These are phyloP conservation scores for Suillus plorans DNA, from an alignment of 768 basidiomycete genomes.

Conservation along the genomic window DNA sequence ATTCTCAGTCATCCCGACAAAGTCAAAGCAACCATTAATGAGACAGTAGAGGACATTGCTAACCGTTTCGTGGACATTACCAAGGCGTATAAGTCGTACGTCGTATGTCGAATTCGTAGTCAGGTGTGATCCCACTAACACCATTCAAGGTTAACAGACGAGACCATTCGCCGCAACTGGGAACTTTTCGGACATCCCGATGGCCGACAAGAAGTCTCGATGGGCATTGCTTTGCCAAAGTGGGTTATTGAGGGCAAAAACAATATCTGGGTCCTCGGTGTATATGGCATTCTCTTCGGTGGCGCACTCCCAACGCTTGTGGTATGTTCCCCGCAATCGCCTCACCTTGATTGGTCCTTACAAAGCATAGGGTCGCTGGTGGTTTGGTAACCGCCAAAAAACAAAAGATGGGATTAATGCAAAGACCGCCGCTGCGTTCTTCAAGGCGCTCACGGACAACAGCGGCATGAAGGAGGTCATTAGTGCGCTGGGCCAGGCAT, in stretches of 20 bases:
- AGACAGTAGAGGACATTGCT: conserved; percentile 85
- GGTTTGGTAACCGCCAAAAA: conserved; percentile 87
- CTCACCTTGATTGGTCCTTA: neutral
- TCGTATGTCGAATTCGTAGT: conserved; percentile 7
- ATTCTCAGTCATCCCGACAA: conserved; percentile 90
- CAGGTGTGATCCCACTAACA: conserved; percentile 3
- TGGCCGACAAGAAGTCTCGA: conserved; percentile 90
- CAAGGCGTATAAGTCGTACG: conserved; percentile 95
- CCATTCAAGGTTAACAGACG: conserved; percentile 75
- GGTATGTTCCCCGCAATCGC: conserved; percentile 35
- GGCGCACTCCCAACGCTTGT: conserved; percentile 84
- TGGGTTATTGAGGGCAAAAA: conserved; percentile 95
- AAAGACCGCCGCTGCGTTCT: conserved; percentile 81
- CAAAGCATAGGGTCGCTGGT: conserved; percentile 76
- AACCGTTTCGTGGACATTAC: conserved; percentile 89
- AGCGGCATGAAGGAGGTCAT: conserved; percentile 72
- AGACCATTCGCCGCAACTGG: conserved; percentile 87
- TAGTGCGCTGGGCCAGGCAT: conserved; percentile 65
- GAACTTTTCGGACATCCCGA: conserved; percentile 92
- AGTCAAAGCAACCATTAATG: conserved; percentile 76
- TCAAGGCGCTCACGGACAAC: conserved; percentile 83
- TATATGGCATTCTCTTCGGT: conserved; percentile 88
- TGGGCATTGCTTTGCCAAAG: conserved; percentile 91
- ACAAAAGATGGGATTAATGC: conserved; percentile 92
- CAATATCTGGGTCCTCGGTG: conserved; percentile 85